Evolutionary conservation across 148 eudicot species (phyloP).

Genomic region (Talinum fruticosum): DNA sequence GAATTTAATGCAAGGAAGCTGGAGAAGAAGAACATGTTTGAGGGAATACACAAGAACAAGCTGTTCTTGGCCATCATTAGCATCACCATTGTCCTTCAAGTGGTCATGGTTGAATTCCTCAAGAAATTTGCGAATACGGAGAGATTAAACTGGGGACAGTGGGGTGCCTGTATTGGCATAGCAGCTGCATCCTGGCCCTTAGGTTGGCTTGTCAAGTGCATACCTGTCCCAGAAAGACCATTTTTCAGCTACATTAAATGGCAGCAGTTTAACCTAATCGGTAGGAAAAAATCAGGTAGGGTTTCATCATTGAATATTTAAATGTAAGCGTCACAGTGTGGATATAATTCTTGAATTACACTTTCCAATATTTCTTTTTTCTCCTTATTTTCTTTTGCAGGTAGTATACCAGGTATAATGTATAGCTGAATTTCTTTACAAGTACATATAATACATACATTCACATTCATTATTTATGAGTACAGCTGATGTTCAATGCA

Average conservation of each 20-base stretch:
- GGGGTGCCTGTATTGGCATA: constrained; percentile 27
- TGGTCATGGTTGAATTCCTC: constrained; percentile 34
- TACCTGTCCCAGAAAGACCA: constrained; percentile 16
- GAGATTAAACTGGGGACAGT: constrained; percentile 33
- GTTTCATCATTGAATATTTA: neutral
- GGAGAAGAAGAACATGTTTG: constrained; percentile 32
- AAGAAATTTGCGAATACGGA: constrained; percentile 34
- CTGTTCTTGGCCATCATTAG: constrained; percentile 29
- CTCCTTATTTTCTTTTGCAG: neutral
- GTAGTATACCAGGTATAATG: neutral
- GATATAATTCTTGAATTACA: neutral
- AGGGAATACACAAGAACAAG: constrained; percentile 26
- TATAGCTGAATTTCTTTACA: neutral
- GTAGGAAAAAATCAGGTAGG: neutral
- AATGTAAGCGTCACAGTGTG: neutral
- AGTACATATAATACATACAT: neutral
- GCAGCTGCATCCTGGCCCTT: constrained; percentile 32
- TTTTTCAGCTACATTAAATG: neutral
- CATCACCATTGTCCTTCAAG: constrained; percentile 30
- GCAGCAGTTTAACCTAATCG: neutral
- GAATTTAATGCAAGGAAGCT: constrained; percentile 33
- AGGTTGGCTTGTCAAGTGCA: constrained; percentile 29
- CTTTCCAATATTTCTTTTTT: neutral
- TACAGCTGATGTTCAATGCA: neutral
- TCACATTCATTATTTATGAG: neutral